Base-by-base conservation (phyloP, 1,284 basidiomycete species). In the Papiliotrema laurentii region DNA sequence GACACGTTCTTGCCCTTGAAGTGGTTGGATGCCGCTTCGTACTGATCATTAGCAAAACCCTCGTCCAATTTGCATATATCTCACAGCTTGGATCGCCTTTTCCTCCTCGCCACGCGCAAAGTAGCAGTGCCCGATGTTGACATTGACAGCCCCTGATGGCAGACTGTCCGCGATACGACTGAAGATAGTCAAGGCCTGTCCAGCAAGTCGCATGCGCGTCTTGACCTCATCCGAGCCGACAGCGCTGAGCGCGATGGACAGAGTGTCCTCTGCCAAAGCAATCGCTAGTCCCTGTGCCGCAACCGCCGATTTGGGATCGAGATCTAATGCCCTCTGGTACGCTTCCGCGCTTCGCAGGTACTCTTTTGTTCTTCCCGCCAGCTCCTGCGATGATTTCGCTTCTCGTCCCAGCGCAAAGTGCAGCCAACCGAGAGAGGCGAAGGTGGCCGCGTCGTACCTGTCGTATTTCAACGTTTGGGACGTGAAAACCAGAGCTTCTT, bases 61-160 rank as follows among this genome's bases (percentile, higher is more conserved):
- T 28, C 11, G 4, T 2, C 28, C 5, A 31, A 13, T 19, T 25
- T 18, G 18, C 19, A 30, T 21, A 5, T 33, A n/a, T 81, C 90
- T 76, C 66, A 93, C 91, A 63, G 86, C 87, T 71, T 97, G 91
- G 55, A 96, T 91, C 1, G 93, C 91, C 48, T 87, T 80, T 59
- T 97, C 91, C 68, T 86, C 93, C 68, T 97, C 92, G 50, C 94
- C 92, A 44, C 88, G 79, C 25, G 83, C 79, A 66, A 89, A 93
- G 69, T 92, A 87, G 61, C 90, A 94, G 65, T 96, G 93, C 0
- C 92, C 93, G 77, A 96, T 92, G 67, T 97, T 97, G 62, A 89
- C 78, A 63, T 92, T 91, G 7, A 94, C 90, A 56, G 86, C 86
- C 2, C 87, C 87, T 54, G 91, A 87, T 50, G 83, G 81, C 45